phyloP scores from a whole-genome alignment of 192 early-diverging fungal genomes.

The Gaertneriomyces semiglobifer region DNA sequence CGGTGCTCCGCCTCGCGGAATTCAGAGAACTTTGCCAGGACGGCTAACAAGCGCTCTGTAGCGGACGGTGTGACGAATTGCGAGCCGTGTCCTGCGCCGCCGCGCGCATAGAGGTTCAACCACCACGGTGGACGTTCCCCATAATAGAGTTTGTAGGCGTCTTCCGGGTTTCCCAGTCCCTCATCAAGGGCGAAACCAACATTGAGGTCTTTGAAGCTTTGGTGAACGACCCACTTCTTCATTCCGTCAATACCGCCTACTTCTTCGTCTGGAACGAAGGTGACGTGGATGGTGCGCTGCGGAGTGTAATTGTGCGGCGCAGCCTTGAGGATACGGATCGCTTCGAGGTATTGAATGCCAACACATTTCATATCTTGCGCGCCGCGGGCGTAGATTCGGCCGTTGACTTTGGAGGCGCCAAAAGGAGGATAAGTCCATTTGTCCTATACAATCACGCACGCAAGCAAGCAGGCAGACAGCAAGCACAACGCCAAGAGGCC shows the following conservation, averaged over 20 bases:
- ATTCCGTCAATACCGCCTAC: constrained; percentile 81
- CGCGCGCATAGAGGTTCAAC: constrained; percentile 61
- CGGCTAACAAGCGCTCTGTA: constrained; percentile 58
- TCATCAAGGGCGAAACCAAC: constrained; percentile 84
- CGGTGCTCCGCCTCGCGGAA: constrained; percentile 64
- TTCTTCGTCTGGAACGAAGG: constrained; percentile 82
- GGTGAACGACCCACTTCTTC: constrained; percentile 60
- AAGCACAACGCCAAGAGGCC: background rate
- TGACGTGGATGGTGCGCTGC: constrained; percentile 52
- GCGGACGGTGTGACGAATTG: constrained; percentile 77
- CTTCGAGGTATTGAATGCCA: constrained; percentile 77
- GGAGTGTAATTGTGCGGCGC: background rate
- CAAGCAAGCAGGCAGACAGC: background rate
- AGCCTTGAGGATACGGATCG: constrained; percentile 60
- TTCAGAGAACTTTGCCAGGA: constrained; percentile 66
- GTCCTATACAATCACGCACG: constrained; percentile 26
- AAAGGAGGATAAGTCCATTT: constrained; percentile 78
- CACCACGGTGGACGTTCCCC: constrained; percentile 85
- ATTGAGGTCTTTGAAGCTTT: constrained; percentile 68
- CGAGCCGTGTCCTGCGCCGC: constrained; percentile 71
- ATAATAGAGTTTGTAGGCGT: constrained; percentile 73
- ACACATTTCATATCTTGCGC: constrained; percentile 93
- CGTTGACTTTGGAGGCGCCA: constrained; percentile 61
- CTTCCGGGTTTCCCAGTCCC: constrained; percentile 64
- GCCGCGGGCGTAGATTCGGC: constrained; percentile 77